phyloP scores from a whole-genome alignment of 192 early-diverging fungal genomes.

The Endogone sp. region DNA sequence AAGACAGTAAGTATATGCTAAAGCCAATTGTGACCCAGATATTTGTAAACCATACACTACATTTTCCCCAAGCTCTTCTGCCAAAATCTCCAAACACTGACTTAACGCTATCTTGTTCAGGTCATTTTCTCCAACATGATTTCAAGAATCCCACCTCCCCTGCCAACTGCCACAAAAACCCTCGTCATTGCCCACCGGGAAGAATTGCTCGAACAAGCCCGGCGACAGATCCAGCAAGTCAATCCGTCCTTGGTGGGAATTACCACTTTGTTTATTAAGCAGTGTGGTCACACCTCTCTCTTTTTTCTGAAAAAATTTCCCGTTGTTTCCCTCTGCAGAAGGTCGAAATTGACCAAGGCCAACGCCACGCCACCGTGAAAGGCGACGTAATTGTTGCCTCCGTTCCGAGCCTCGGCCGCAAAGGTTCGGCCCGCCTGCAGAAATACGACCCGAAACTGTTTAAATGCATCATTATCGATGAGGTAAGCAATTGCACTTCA shows the following conservation, averaged over 20 bases:
- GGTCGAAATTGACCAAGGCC: constrained; percentile 68
- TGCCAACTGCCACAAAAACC: constrained; percentile 62
- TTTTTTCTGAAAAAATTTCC: background rate
- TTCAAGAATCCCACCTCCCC: constrained; percentile 54
- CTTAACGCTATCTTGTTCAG: constrained; percentile 20
- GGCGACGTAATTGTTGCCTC: constrained; percentile 76
- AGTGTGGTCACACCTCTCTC: background rate
- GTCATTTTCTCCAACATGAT: constrained; percentile 83
- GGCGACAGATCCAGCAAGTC: constrained; percentile 55
- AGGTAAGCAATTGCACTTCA: constrained; percentile 31
- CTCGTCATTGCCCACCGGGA: constrained; percentile 87
- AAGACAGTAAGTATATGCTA: constrained; percentile 75
- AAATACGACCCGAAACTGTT: constrained; percentile 71
- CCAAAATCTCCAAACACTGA: background rate
- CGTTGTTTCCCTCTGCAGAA: constrained; percentile 19
- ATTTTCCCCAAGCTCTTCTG: background rate
- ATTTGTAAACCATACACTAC: background rate
- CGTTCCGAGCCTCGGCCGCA: constrained; percentile 68
- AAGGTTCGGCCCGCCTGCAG: constrained; percentile 38
- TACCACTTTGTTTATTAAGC: background rate
- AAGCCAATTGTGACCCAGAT: too few relatives aligned
- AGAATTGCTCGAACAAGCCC: constrained; percentile 84
- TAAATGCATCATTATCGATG: constrained; percentile 89
- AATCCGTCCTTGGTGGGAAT: constrained; percentile 52
- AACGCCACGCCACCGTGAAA: constrained; percentile 42